These are phyloP conservation scores for Xylaria cubensis DNA, from an alignment of 495 filamentous ascomycete species.

Conservation along the genomic window DNA sequence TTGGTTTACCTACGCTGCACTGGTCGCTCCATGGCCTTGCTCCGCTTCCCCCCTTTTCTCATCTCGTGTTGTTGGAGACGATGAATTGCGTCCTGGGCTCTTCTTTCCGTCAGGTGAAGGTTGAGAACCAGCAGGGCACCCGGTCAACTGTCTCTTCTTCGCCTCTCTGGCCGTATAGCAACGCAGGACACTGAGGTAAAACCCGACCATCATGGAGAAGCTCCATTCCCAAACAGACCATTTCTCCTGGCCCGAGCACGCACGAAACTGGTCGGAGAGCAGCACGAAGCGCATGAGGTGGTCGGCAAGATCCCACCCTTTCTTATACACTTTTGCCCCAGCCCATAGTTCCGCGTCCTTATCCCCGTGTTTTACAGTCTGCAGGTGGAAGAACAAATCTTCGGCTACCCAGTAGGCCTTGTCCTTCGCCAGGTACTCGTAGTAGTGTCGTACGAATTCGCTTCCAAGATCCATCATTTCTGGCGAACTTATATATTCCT, in stretches of 20 bases:
- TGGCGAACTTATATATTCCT: slow-evolving; percentile 34
- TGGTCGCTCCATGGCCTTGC: not conserved
- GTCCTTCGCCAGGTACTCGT: slow-evolving; percentile 19
- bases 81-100: not conserved
- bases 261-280: slow-evolving; percentile 31
- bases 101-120: not conserved
- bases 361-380: slow-evolving; percentile 38
- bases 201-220: slow-evolving; percentile 31
- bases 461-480: slow-evolving; percentile 36
- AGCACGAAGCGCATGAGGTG: slow-evolving; percentile 37
- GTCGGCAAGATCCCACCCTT: slow-evolving; percentile 35
- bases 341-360: slow-evolving; percentile 25
- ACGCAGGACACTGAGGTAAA: slow-evolving; percentile 37
- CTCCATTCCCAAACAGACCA: slow-evolving; percentile 29
- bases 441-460: slow-evolving; percentile 32
- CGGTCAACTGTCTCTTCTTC: slow-evolving; percentile 28
- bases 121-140: not conserved
- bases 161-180: slow-evolving; percentile 34
- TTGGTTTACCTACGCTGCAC: not conserved
- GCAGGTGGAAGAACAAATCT: slow-evolving; percentile 39
- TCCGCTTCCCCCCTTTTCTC: slow-evolving; percentile 9
- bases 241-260: slow-evolving; percentile 29
- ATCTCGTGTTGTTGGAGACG: not conserved
- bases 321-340: slow-evolving; percentile 24
- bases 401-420: slow-evolving; percentile 33